A percentile compares a stretch with the other conserved stretches of the same genome.
These are phyloP conservation scores for Elaeis guineensis DNA, from an alignment of 176 grass and related monocot species.

Conservation along the genomic window DNA sequence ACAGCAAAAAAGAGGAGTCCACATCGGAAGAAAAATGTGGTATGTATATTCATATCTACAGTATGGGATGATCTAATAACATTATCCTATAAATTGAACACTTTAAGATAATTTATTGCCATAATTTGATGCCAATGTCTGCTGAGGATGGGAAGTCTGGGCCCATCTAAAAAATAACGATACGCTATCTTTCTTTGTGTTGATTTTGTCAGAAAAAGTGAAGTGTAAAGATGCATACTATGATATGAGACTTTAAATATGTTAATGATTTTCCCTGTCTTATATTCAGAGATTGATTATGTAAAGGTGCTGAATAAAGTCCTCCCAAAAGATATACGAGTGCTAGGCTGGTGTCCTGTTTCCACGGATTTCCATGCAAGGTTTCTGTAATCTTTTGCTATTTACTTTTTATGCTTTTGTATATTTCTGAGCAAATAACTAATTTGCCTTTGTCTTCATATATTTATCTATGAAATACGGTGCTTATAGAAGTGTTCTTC, in stretches of 20 bases:
- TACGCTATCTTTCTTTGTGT: too few species aligned
- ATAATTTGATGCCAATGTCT: too few species aligned
- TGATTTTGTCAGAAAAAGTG: too few species aligned
- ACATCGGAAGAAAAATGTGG: slow-evolving; percentile 35
- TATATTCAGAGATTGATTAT: slow-evolving; percentile 82
- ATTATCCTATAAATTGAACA: too few species aligned
- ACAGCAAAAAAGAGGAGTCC: slow-evolving; percentile 1
- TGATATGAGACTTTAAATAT: background rate
- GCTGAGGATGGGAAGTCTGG: too few species aligned
- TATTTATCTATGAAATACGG: too few species aligned
- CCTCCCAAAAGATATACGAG: slow-evolving; percentile 79
- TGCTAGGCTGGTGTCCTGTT: slow-evolving; percentile 83
- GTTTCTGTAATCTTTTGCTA: slow-evolving; percentile 22
- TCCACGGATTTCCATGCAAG: slow-evolving; percentile 75
- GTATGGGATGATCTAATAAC: too few species aligned
- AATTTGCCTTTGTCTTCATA: background rate
- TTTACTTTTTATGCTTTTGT: slow-evolving; percentile 1
- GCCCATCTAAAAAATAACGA: too few species aligned
- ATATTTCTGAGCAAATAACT: background rate
- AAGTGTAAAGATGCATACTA: too few species aligned
- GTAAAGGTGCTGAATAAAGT: slow-evolving; percentile 85
- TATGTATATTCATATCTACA: slow-evolving; percentile 13
- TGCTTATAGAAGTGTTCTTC: too few species aligned
- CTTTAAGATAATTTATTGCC: too few species aligned
- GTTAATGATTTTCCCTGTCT: slow-evolving; percentile 4